These are phyloP conservation scores for Durio zibethinus DNA, from an alignment of 345 rosid species.

Conservation along the genomic window DNA sequence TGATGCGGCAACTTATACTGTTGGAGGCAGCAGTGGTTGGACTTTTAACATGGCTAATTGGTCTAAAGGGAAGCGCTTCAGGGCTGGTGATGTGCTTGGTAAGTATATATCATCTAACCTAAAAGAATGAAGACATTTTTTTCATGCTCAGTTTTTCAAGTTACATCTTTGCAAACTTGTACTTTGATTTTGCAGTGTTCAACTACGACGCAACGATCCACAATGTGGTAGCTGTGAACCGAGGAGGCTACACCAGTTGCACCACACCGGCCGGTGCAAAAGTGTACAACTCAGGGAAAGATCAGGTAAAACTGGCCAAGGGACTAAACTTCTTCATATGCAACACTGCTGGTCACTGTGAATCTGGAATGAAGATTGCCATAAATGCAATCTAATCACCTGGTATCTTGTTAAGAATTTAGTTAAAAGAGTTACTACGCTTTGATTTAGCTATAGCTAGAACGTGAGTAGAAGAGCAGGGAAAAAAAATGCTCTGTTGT, in stretches of 20 bases:
- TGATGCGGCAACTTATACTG: slow-evolving; percentile 34
- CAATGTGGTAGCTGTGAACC: slow-evolving; percentile 46
- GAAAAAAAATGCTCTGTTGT: neutral
- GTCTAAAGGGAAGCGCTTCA: slow-evolving; percentile 54
- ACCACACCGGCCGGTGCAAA: slow-evolving; percentile 32
- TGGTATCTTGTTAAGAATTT: neutral
- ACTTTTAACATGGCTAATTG: slow-evolving; percentile 31
- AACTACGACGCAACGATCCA: slow-evolving; percentile 38
- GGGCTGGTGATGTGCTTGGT: slow-evolving; percentile 47
- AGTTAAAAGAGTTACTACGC: neutral
- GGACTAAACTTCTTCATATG: slow-evolving; percentile 54
- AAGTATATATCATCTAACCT: slow-evolving; percentile 6
- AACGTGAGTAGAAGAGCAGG: neutral
- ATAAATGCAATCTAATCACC: slow-evolving; percentile 30
- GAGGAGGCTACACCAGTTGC: slow-evolving; percentile 35
- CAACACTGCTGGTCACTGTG: slow-evolving; percentile 42
- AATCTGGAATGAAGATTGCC: slow-evolving; percentile 51
- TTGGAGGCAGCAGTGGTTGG: slow-evolving; percentile 52
- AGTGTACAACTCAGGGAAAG: slow-evolving; percentile 40
- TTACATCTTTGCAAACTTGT: neutral
- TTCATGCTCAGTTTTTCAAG: neutral
- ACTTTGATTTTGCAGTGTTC: slow-evolving; percentile 32
- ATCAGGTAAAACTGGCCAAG: slow-evolving; percentile 37
- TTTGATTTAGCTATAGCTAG: neutral
- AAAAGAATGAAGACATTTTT: neutral